Percentiles rank a stretch among this genome's conserved stretches.
Evolutionary conservation across 176 grass and related monocot species (phyloP).

Genomic region (Rhynchospora pubera): DNA sequence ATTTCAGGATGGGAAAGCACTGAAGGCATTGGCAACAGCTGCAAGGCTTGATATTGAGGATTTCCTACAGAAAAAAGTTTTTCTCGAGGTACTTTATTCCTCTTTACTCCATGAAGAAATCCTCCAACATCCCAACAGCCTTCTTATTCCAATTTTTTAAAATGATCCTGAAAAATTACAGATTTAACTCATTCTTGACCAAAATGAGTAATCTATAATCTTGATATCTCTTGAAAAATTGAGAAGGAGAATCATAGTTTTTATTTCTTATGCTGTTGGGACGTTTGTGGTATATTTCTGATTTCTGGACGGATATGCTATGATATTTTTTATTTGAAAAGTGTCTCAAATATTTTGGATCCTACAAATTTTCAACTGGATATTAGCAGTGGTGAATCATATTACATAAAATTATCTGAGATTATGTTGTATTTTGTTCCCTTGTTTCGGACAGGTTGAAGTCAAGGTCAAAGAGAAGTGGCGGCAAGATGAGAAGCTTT

Average conservation of each 20-base stretch:
- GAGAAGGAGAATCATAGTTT: neutral
- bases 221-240: neutral
- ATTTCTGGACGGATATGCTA: neutral
- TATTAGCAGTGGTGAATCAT: neutral
- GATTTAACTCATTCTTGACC: neutral
- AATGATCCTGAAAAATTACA: neutral
- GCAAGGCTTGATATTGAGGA: constrained; percentile 98
- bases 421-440: neutral
- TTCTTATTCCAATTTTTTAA: neutral
- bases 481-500: constrained; percentile 76
- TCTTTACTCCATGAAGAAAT: neutral
- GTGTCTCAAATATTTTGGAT: neutral
- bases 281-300: neutral
- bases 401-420: neutral
- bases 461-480: constrained; percentile 94
- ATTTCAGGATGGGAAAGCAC: constrained; percentile 72
- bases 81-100: constrained; percentile 63
- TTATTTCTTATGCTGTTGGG: too few relatives aligned
- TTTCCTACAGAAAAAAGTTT: constrained; percentile 97
- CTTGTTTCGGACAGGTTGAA: constrained; percentile 39
- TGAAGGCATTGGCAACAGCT: constrained; percentile 85
- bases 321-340: neutral
- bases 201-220: neutral
- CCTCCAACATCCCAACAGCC: neutral
- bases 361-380: neutral